A percentile compares a stretch with the other conserved stretches of the same genome.
These are phyloP conservation scores for Suhomyces ambrosiae DNA, from an alignment of 1,139 yeast genomes.

Conservation along the genomic window DNA sequence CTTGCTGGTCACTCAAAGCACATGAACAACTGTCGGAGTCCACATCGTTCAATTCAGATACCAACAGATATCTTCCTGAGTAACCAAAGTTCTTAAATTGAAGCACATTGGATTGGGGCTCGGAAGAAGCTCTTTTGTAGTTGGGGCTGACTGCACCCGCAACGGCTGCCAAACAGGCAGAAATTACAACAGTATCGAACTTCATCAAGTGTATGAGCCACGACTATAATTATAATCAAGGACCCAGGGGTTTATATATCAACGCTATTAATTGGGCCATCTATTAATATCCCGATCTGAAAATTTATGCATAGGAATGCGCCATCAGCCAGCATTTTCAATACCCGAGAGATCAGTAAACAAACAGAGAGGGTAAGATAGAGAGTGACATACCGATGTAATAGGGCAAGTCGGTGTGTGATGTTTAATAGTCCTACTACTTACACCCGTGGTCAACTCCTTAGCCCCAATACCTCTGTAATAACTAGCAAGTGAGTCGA, in stretches of 20 bases:
- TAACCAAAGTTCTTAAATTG: constrained; percentile 56
- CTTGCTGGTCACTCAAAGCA: constrained; percentile 53
- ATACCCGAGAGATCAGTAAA: not conserved
- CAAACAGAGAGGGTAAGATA: not conserved
- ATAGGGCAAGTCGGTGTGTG: too few relatives aligned
- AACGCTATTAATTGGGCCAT: constrained; percentile 1
- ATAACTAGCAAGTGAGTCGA: too few relatives aligned
- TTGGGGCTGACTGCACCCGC: constrained; percentile 1
- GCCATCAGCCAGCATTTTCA: not conserved
- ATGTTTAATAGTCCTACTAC: too few relatives aligned
- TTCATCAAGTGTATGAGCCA: constrained; percentile 2
- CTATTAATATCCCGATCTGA: constrained; percentile 3
- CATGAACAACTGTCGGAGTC: constrained; percentile 61
- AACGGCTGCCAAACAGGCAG: constrained; percentile 1
- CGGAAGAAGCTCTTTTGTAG: constrained; percentile 3
- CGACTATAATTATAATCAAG: not conserved
- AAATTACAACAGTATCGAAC: constrained; percentile 1
- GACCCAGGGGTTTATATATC: constrained; percentile 2
- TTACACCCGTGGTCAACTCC: not conserved
- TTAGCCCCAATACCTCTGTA: too few relatives aligned
- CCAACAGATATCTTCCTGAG: constrained; percentile 75
- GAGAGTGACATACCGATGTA: too few relatives aligned
- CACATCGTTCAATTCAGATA: constrained; percentile 55
- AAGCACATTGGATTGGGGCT: constrained; percentile 14
- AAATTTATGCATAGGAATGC: not conserved